Conservation (phyloP, 176 grass and related monocot genomes). For the Lolium rigidum region DNA sequence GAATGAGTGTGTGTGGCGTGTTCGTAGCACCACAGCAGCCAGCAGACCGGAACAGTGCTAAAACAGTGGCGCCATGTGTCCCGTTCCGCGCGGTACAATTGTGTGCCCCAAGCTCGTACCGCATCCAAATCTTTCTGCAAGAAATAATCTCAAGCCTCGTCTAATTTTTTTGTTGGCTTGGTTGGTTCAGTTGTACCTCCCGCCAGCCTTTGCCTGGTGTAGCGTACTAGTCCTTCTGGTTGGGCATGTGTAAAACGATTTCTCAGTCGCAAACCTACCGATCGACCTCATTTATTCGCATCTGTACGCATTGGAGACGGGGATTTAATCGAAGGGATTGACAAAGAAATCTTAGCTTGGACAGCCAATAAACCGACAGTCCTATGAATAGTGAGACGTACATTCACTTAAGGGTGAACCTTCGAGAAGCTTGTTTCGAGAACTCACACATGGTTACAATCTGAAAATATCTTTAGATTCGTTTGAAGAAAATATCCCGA, state of each 20-base stretch:
- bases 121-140: constrained; percentile 13
- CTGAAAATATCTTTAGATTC: too few relatives aligned
- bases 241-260: constrained; percentile 34
- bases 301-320: not conserved
- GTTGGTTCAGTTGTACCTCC: not conserved
- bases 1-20: too few relatives aligned
- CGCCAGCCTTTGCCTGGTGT: not conserved
- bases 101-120: not conserved
- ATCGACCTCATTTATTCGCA: constrained; percentile 23
- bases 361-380: not conserved
- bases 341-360: not conserved
- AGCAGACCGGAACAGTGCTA: not conserved
- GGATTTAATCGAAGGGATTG: not conserved
- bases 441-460: too few relatives aligned
- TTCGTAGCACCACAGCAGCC: too few relatives aligned
- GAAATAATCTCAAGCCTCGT: not conserved
- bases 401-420: too few relatives aligned
- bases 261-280: not conserved
- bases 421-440: too few relatives aligned
- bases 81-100: constrained; percentile 13
- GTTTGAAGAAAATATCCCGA: too few relatives aligned
- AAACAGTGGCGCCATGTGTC: constrained; percentile 38
- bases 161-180: not conserved
- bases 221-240: not conserved
- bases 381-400: not conserved